Base-by-base conservation (phyloP, 441 rosid genomes). In the Populus hybrid region DNA sequence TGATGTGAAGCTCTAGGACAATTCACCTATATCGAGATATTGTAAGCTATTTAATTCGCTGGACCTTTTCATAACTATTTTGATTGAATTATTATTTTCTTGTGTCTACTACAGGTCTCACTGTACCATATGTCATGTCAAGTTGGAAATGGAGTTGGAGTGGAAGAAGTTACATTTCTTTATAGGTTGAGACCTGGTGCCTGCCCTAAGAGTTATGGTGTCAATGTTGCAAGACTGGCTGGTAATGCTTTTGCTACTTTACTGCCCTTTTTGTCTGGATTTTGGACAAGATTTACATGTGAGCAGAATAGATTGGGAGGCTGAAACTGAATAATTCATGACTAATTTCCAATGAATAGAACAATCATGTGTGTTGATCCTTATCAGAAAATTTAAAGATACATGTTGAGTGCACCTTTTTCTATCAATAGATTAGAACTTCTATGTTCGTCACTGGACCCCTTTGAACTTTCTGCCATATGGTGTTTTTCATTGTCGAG, bases 181-280 rank as follows among this genome's bases (percentile, higher is more conserved):
- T 92, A 94, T 82, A 89, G 93, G 84, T 83, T 94, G 85, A 92
- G 87, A 24, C 79, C 83, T 69, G 98, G 98, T 76, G 93, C 94
- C 66, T 96, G 99, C 86, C 99, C 98, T 68, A 96, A 94, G 86
- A 96, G 99, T 87, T 93, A 94, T 71, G 98, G 99, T 74, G 96
- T 94, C 81, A 96, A 96, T 73, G 98, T 96, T 84, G 99, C 99
- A 70, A 90, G 98, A 77, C 84, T 96, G 82, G 99, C 98, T 63
- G 99, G 99, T 91, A 89, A 78, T 31, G 23, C 11, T 45, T 36
- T 45, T 64, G 9, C 35, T 16, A 20, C 3, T 50, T 53, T 23
- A 61, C 23, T 38, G 69, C 67, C 73, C n/a, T 45, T 21, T 78
- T 35, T 8, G 72, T 66, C 73, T 70, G 72, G 68, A 63, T 38